Base-by-base conservation (phyloP, 257 asterid species). In the Petunia axillaris region DNA sequence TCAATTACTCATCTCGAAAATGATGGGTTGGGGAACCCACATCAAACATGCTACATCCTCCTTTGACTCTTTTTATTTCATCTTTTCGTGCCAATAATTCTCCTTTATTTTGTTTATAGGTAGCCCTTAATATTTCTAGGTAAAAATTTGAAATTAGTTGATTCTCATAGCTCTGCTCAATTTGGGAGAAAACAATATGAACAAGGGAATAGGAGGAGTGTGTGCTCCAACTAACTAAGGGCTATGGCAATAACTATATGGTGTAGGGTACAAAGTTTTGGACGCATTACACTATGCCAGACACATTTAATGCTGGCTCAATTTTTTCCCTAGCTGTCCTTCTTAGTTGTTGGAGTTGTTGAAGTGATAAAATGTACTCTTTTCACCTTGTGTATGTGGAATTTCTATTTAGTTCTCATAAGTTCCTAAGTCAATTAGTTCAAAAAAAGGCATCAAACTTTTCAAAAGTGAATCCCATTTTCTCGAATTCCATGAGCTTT, bases 261-360 rank as follows among this genome's bases (percentile, higher is more conserved):
- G 81, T 74, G 40, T 46, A 77, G 58, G 71, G 55, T 48, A 46
- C 74, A 81, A 63, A 75, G 58, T 55, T 52, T 75, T 73, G 89
- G 91, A 82, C 86, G 81, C 89, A 75, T 83, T 81, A 81, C 90
- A 85, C 88, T 78, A 87, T 83, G 86, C 77, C 84, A 88, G 90
- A 87, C 95, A 92, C 79, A 87, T 85, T 89, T 85, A 89, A 87
- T 89, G 90, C 73, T 39, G 75, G 70, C 81, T 55, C 88, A n/a
- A 82, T 63, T 83, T 87, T 89, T 81, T 82, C 83, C 90, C 77
- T 88, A 80, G 81, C 83, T 89, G 91, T 87, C 92, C 78, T 82
- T 78, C 41, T 76, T 85, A 60, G 66, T 80, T 83, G 80, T 86
- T 84, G 86, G 87, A 77, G 39, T 63, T 41, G 76, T 16, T 78